These are phyloP conservation scores for Boletus vinaceobasis DNA, from an alignment of 768 basidiomycete genomes.

Conservation along the genomic window DNA sequence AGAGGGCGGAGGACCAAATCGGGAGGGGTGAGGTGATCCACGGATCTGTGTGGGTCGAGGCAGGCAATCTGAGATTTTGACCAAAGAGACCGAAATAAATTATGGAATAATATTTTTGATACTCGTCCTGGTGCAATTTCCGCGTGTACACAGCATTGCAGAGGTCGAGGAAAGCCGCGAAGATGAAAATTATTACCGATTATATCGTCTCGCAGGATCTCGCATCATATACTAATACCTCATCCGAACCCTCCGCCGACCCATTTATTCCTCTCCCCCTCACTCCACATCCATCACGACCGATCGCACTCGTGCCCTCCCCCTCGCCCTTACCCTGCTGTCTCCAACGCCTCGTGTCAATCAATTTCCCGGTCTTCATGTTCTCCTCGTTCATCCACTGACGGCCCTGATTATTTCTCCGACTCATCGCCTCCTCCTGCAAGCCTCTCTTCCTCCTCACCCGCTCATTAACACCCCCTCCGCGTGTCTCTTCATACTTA, in stretches of 20 bases:
- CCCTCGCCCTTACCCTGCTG: slow-evolving; percentile 37
- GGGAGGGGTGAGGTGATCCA: too few relatives aligned
- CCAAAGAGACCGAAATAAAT: neutral
- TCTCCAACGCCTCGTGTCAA: slow-evolving; percentile 48
- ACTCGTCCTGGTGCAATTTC: slow-evolving; percentile 17
- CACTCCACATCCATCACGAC: slow-evolving; percentile 13
- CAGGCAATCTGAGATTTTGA: neutral
- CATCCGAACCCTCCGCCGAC: slow-evolving; percentile 27
- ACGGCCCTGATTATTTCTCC: slow-evolving; percentile 41
- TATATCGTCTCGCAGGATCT: slow-evolving; percentile 18
- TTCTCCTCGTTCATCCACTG: slow-evolving; percentile 41
- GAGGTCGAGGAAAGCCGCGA: slow-evolving; percentile 19
- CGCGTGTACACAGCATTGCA: slow-evolving; percentile 7
- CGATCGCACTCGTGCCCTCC: slow-evolving; percentile 32
- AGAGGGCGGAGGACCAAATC: too few relatives aligned
- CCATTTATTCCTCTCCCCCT: slow-evolving; percentile 24
- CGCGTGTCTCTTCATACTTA: slow-evolving; percentile 43
- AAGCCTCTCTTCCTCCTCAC: slow-evolving; percentile 31
- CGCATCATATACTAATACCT: neutral
- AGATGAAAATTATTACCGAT: slow-evolving; percentile 11
- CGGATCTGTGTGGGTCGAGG: neutral
- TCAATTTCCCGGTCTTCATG: slow-evolving; percentile 43
- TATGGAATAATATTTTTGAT: neutral
- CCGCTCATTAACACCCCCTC: slow-evolving; percentile 44
- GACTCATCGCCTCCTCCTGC: slow-evolving; percentile 39